Percentiles rank a stretch among this genome's conserved stretches.
phyloP scores from a whole-genome alignment of 805 yeast genomes.

The Kodamaea sagamina region DNA sequence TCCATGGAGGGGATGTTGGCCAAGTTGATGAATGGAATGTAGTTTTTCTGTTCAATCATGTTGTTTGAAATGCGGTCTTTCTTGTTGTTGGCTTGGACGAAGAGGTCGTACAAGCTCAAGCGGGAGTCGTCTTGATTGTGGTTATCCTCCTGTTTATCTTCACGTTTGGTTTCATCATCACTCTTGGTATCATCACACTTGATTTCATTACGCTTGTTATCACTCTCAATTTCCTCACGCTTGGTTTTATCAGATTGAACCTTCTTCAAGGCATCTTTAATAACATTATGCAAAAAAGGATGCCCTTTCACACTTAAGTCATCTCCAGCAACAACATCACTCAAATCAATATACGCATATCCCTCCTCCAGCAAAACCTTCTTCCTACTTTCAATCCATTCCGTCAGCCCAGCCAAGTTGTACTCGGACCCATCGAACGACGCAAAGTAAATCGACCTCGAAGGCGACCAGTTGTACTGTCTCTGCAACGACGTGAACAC shows the following conservation, averaged over 20 bases:
- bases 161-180: slow-evolving; percentile 15
- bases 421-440: slow-evolving; percentile 84
- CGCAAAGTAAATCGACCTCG: slow-evolving; percentile 77
- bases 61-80: slow-evolving; percentile 31
- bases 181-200: no score
- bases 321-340: slow-evolving; percentile 60
- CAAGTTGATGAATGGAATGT: slow-evolving; percentile 62
- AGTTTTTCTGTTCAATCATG: slow-evolving; percentile 55
- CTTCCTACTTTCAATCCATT: slow-evolving; percentile 63
- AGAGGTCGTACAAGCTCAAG: slow-evolving; percentile 22
- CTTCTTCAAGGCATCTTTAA: slow-evolving; percentile 43
- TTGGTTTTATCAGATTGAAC: slow-evolving; percentile 19
- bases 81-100: slow-evolving; percentile 20
- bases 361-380: slow-evolving; percentile 59
- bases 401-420: slow-evolving; percentile 83
- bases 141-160: slow-evolving; percentile 7
- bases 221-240: no score
- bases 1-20: slow-evolving; percentile 73
- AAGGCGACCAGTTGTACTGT: slow-evolving; percentile 75
- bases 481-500: slow-evolving; percentile 64
- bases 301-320: slow-evolving; percentile 58
- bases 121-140: slow-evolving; percentile 19
- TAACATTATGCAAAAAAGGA: slow-evolving; percentile 58
- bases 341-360: slow-evolving; percentile 71
- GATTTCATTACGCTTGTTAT: no score